A percentile compares a stretch with the other conserved stretches of the same genome.
These are phyloP conservation scores for Cardamine occulta DNA, from an alignment of 345 rosid species.

Conservation along the genomic window DNA sequence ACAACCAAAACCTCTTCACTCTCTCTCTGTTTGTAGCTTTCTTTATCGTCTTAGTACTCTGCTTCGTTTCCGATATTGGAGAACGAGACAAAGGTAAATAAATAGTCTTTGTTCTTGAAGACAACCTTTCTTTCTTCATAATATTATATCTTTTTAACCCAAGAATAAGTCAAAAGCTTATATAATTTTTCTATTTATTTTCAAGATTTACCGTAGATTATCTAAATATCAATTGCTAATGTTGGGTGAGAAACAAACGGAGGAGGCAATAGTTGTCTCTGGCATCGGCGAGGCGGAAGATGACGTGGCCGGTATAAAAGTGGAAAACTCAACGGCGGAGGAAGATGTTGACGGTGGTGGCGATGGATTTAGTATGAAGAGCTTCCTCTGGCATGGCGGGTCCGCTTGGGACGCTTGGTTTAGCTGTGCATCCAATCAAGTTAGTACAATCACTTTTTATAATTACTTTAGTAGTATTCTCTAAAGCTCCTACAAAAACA, in stretches of 20 bases:
- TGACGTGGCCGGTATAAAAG: conserved; percentile 41
- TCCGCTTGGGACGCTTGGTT: conserved; percentile 99
- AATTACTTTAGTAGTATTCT: neutral
- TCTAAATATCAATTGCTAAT: conserved; percentile 45
- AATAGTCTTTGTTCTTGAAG: neutral
- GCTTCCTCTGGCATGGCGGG: conserved; percentile 93
- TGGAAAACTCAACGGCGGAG: conserved; percentile 35
- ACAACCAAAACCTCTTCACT: conserved; percentile 13
- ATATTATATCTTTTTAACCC: neutral
- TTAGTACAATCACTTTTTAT: conserved; percentile 34
- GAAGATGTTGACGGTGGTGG: conserved; percentile 31
- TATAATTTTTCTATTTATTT: neutral
- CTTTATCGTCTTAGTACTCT: conserved; percentile 5
- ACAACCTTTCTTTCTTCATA: conserved; percentile 4
- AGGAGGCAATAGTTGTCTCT: conserved; percentile 81
- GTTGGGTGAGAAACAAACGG: conserved; percentile 87
- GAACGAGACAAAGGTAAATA: conserved; percentile 12
- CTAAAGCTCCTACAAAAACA: conserved; percentile 14
- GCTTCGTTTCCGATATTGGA: conserved; percentile 1
- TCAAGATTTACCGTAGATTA: neutral
- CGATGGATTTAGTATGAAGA: conserved; percentile 60
- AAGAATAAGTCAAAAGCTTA: neutral
- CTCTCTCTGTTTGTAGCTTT: conserved; percentile 1
- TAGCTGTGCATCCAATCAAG: conserved; percentile 97
- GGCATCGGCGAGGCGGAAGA: conserved; percentile 32